A percentile compares a stretch with the other conserved stretches of the same genome.
Evolutionary conservation across 2,329 filamentous ascomycete genomes (phyloP).

Genomic region (Monilinia laxa): DNA sequence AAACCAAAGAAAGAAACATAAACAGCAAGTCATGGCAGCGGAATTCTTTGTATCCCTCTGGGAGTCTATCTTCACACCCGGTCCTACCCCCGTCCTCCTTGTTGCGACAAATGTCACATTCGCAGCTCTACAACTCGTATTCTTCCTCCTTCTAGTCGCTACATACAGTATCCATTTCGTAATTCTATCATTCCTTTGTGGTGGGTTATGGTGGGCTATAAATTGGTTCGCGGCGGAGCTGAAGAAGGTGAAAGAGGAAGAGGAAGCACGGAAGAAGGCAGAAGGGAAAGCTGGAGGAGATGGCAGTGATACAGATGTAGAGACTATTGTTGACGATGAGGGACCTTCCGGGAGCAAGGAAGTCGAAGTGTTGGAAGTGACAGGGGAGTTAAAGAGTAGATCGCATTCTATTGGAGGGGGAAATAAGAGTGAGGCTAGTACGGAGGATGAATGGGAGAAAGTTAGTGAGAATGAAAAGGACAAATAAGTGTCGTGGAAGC

Average conservation of each 20-base stretch:
- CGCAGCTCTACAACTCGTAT: slow-evolving; percentile 76
- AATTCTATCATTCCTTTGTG: slow-evolving; percentile 75
- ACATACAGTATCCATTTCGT: slow-evolving; percentile 90
- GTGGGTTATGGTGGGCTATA: slow-evolving; percentile 84
- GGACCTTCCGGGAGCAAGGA: slow-evolving; percentile 35
- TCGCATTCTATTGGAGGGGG: slow-evolving; percentile 41
- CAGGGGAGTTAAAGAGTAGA: slow-evolving; percentile 37
- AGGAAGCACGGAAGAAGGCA: slow-evolving; percentile 35
- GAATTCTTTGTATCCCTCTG: slow-evolving; percentile 72
- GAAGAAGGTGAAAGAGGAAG: slow-evolving; percentile 45
- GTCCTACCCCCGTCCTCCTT: slow-evolving; percentile 82
- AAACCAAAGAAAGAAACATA: not conserved
- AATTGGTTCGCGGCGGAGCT: slow-evolving; percentile 90
- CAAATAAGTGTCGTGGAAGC: slow-evolving; percentile 41
- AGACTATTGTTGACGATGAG: slow-evolving; percentile 51
- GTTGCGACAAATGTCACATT: slow-evolving; percentile 90
- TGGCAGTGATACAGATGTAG: slow-evolving; percentile 48
- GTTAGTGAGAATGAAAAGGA: slow-evolving; percentile 72
- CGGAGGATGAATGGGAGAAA: slow-evolving; percentile 97
- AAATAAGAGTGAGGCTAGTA: slow-evolving; percentile 63
- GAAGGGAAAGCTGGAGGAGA: slow-evolving; percentile 33
- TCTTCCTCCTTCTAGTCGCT: slow-evolving; percentile 71
- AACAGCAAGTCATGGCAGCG: slow-evolving; percentile 5
- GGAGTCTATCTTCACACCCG: slow-evolving; percentile 90
- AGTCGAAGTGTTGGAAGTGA: slow-evolving; percentile 34